Evolutionary conservation across 1,284 basidiomycete species (phyloP).

Genomic region (Neonothopanus nambi): DNA sequence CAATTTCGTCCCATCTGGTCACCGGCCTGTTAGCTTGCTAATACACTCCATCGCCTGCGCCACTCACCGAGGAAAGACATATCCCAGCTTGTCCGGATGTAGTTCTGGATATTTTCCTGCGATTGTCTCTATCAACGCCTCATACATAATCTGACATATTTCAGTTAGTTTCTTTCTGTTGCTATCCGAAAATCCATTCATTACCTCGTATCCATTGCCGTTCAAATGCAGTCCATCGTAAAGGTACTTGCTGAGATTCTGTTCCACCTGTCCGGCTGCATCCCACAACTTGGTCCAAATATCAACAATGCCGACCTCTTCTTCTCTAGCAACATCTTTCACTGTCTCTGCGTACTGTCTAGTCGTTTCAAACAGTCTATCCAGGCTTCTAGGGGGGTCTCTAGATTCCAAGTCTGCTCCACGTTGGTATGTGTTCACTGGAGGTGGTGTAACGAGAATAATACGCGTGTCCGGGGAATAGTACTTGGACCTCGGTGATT

Average conservation of each 20-base stretch:
- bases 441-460: slow-evolving; percentile 83
- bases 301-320: slow-evolving; percentile 65
- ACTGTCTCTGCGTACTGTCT: slow-evolving; percentile 71
- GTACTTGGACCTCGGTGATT: slow-evolving; percentile 58
- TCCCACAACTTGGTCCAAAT: slow-evolving; percentile 70
- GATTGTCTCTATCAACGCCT: slow-evolving; percentile 62
- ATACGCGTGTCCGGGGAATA: slow-evolving; percentile 78
- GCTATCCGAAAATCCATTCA: slow-evolving; percentile 21
- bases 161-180: slow-evolving; percentile 5
- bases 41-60: slow-evolving; percentile 3
- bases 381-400: slow-evolving; percentile 45
- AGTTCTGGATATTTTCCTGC: slow-evolving; percentile 63
- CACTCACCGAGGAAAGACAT: slow-evolving; percentile 54
- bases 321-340: slow-evolving; percentile 54
- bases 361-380: slow-evolving; percentile 64
- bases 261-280: slow-evolving; percentile 59
- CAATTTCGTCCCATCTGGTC: slow-evolving; percentile 42
- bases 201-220: slow-evolving; percentile 68
- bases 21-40: neutral
- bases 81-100: slow-evolving; percentile 58
- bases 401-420: slow-evolving; percentile 45
- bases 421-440: slow-evolving; percentile 67
- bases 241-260: slow-evolving; percentile 49
- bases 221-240: slow-evolving; percentile 81
- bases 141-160: slow-evolving; percentile 59